phyloP scores from a whole-genome alignment of 257 asterid species.

The Prunella vulgaris region DNA sequence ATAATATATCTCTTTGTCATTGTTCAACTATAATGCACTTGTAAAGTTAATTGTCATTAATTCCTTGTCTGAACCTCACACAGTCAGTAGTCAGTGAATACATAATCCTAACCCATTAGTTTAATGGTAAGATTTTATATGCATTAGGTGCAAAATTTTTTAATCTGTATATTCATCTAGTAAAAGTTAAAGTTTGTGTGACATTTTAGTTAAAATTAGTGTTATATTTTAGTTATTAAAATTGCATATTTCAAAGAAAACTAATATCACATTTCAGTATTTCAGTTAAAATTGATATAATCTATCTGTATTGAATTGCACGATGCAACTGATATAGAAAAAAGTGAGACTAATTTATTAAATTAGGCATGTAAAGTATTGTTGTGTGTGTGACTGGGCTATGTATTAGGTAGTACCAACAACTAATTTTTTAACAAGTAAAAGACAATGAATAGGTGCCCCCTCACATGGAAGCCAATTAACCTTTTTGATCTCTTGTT shows the following conservation, averaged over 20 bases:
- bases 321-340: no score
- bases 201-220: no score
- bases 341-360: no score
- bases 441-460: slow-evolving; percentile 34
- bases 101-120: slow-evolving; percentile 15
- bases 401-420: slow-evolving; percentile 34
- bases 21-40: slow-evolving; percentile 19
- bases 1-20: slow-evolving; percentile 18
- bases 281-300: no score
- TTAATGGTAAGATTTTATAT: neutral
- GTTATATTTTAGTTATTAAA: no score
- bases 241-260: no score
- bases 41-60: slow-evolving; percentile 5
- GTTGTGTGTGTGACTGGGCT: slow-evolving; percentile 25
- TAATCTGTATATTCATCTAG: no score
- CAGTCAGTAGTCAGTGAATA: slow-evolving; percentile 23
- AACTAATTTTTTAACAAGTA: slow-evolving; percentile 14
- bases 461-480: slow-evolving; percentile 51
- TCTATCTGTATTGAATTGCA: no score
- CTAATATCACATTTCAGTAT: no score
- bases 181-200: no score
- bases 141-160: no score
- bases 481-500: slow-evolving; percentile 23
- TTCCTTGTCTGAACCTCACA: neutral
- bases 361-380: slow-evolving; percentile 27